phyloP scores from a whole-genome alignment of 2,329 filamentous ascomycete genomes.

The Cytospora leucostoma region DNA sequence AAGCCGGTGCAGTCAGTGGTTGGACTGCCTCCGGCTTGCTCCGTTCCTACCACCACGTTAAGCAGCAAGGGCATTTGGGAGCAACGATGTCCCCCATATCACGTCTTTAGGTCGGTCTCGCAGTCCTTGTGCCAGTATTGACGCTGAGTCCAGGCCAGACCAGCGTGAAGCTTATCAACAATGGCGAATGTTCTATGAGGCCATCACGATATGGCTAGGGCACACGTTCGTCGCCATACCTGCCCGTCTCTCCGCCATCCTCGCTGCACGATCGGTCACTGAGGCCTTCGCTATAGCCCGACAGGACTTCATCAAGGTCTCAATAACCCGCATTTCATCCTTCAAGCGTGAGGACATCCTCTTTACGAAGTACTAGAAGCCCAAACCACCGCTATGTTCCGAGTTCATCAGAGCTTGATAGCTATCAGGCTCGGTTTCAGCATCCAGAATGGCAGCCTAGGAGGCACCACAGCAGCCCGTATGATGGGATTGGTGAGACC shows the following conservation, averaged over 20 bases:
- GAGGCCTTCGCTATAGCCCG: background rate
- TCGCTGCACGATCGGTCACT: background rate
- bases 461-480: slow-evolving; percentile 41
- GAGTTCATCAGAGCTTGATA: slow-evolving; percentile 47
- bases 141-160: slow-evolving; percentile 22
- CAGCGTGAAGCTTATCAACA: slow-evolving; percentile 37
- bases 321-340: slow-evolving; percentile 42
- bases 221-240: slow-evolving; percentile 38
- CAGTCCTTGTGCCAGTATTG: slow-evolving; percentile 13
- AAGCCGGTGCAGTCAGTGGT: background rate
- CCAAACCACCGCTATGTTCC: slow-evolving; percentile 45
- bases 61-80: slow-evolving; percentile 3
- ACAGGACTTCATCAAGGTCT: slow-evolving; percentile 47
- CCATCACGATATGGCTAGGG: slow-evolving; percentile 49
- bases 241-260: background rate
- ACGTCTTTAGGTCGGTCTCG: slow-evolving; percentile 6
- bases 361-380: slow-evolving; percentile 51
- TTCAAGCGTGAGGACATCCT: slow-evolving; percentile 49
- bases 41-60: background rate
- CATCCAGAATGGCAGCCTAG: slow-evolving; percentile 38
- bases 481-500: slow-evolving; percentile 47
- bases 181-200: slow-evolving; percentile 42
- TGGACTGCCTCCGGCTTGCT: background rate
- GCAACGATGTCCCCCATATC: slow-evolving; percentile 15
- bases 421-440: slow-evolving; percentile 38